Evolutionary conservation across 768 basidiomycete species (phyloP), one percentile per base, ranked within the genome.

Genomic region (Leccinum rimulosum): DNA sequence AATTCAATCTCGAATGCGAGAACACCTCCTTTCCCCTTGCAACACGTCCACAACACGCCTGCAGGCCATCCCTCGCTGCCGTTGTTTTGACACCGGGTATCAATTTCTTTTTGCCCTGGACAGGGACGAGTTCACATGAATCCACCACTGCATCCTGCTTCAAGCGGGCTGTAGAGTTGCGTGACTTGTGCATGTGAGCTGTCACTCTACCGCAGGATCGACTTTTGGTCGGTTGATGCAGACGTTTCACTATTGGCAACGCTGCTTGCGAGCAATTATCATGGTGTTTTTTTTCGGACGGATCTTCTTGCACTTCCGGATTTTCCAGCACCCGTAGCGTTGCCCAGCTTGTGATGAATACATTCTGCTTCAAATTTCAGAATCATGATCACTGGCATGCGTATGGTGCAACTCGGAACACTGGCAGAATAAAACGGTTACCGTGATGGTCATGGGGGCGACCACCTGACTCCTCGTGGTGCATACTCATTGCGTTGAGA

Each of bases 1-100:
- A 60, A 67, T 69, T 62, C 54, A 59, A 52, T 70, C 63, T 65
- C 63, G 61, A 61, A 69, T 65, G 60, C 58, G 57, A 62, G 58
- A 57, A 27, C 30, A 61, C 43, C 58, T 62, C 59, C 50, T 50
- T 50, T 50, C 65, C 59, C 54, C 52, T 66, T 68, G 59, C 61
- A 61, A 59, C 60, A 60, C 50, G 53, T 60, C 56, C 48, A 38
- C 50, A 52, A 54, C 50, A 54, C 27, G 50, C 60, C 51, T 69
- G 58, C 55, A 63, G 51, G 54, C 14, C 35, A 25, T 57, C 31
- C 59, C 52, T 33, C 45, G 52, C 56, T 52, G 55, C 57, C 51
- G 22, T 56, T 36, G 22, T 45, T 60, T 55, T 59, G 59, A 54
- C 56, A 59, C 40, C 68, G 43, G 56, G 36, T 22, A 35, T 50